Base-by-base conservation (phyloP, 2,329 filamentous ascomycete species). In the Didymella glomerata region DNA sequence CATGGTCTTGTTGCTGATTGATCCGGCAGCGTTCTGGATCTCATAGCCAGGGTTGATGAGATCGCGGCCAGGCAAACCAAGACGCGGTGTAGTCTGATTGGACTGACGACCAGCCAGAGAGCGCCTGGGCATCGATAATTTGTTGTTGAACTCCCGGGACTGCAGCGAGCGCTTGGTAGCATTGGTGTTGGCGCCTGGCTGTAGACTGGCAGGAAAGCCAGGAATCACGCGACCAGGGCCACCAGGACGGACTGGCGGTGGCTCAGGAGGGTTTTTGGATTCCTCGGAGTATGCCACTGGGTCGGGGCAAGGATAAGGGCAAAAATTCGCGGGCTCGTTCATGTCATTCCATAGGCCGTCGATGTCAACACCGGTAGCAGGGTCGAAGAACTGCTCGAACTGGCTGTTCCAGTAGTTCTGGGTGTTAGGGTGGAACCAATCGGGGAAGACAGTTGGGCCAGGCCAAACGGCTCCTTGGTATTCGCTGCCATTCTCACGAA, bases 381-480 rank as follows among this genome's bases (percentile, higher is more conserved):
- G 76, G 57, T 83, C 76, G 76, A 93, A 92, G 81, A 93, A 93
- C 1, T 73, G 73, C 0, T 73, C 73, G 68, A 94, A 91, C 72
- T 93, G 85, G 14, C 81, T 81, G 68, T 86, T 86, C 90, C 90
- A 93, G 73, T 87, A 94, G 0, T 75, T 69, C 48, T 87, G 84
- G 2, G 86, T 85, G 46, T 85, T 85, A 10, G 83, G 81, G 28
- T 88, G 80, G 72, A 93, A 93, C 90, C 90, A 94, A 71, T 94
- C 91, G 0, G 89, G 89, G 73, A 88, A 92, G 3, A 85, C 88
- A 0, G 88, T 85, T 9, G 88, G 83, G 46, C 90, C 90, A 9
- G 90, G 89, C 91, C 91, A 94, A 16, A 93, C 90, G 24, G 91
- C 90, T 14, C 90, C 85, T 60, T 82, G 69, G 66, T 83, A 87